Percentiles rank a stretch among this genome's conserved stretches.
Conservation (phyloP, 129 eudicot genomes). For the Ambrosia artemisiifolia region DNA sequence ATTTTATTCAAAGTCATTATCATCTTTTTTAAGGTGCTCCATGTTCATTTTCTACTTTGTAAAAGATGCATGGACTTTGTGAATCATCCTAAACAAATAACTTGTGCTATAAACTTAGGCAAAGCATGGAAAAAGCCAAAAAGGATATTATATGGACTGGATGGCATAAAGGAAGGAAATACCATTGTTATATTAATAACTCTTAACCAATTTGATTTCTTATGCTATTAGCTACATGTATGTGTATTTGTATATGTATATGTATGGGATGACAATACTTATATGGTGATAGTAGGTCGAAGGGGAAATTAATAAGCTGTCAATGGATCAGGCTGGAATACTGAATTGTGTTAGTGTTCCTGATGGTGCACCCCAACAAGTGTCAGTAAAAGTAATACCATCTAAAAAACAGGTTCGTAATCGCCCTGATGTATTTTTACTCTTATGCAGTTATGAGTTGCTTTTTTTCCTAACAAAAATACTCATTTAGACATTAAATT, state of each 20-base stretch:
- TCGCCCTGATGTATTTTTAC: conserved; percentile 1
- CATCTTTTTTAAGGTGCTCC: conserved; percentile 13
- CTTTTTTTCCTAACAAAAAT: neutral
- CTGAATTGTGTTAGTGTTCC: conserved; percentile 83
- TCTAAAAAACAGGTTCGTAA: conserved; percentile 57
- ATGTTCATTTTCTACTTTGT: neutral
- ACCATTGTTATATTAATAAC: conserved; percentile 59
- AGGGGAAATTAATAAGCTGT: conserved; percentile 90
- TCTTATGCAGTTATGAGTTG: conserved; percentile 1
- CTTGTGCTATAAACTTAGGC: conserved; percentile 42
- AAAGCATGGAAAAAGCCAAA: conserved; percentile 64
- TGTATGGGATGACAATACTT: conserved; percentile 16
- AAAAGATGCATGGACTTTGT: conserved; percentile 1
- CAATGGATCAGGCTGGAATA: conserved; percentile 88
- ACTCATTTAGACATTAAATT: neutral
- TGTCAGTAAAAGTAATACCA: conserved; percentile 50
- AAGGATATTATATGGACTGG: conserved; percentile 83
- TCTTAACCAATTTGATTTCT: conserved; percentile 13
- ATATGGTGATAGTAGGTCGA: conserved; percentile 62
- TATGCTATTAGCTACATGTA: conserved; percentile 4
- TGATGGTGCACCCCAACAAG: conserved; percentile 80
- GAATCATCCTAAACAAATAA: neutral
- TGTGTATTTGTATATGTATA: conserved; percentile 3
- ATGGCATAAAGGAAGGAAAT: conserved; percentile 62
- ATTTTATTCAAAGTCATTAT: neutral